Evolutionary conservation across 192 early-diverging fungal genomes (phyloP).

Genomic region (Linderina pennispora): DNA sequence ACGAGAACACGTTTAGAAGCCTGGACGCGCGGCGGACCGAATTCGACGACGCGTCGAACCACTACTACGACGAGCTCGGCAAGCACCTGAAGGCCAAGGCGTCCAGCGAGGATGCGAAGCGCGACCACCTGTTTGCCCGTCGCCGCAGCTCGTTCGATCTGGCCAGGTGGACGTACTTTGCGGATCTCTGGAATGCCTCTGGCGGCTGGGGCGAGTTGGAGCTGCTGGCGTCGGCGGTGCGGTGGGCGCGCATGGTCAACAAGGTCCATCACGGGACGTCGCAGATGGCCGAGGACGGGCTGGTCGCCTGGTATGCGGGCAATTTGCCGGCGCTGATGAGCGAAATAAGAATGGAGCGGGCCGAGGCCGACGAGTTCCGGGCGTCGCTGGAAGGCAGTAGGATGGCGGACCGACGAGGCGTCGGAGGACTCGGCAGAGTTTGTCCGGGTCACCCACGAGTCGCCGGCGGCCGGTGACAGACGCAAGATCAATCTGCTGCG

Average conservation of each 20-base stretch:
- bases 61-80: constrained; percentile 30
- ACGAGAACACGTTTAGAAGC: constrained; percentile 26
- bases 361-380: constrained; percentile 41
- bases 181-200: constrained; percentile 35
- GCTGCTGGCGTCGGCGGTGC: constrained; percentile 33
- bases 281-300: not conserved
- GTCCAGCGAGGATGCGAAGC: constrained; percentile 14
- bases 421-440: not conserved
- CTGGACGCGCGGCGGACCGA: constrained; percentile 35
- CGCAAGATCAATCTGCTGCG: constrained; percentile 17
- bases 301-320: constrained; percentile 19
- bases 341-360: constrained; percentile 26
- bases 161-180: constrained; percentile 38
- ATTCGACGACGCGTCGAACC: constrained; percentile 22
- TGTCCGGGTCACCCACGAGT: constrained; percentile 1
- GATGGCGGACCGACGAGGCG: not conserved
- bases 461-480: constrained; percentile 9
- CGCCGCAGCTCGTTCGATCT: constrained; percentile 18
- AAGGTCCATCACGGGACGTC: constrained; percentile 13
- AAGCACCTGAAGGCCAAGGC: constrained; percentile 30
- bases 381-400: constrained; percentile 27
- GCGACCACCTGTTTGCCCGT: constrained; percentile 28
- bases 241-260: constrained; percentile 35
- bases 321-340: constrained; percentile 14
- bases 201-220: constrained; percentile 38